Base-by-base conservation (phyloP, 768 basidiomycete genomes). In the Lyophyllum decastes region DNA sequence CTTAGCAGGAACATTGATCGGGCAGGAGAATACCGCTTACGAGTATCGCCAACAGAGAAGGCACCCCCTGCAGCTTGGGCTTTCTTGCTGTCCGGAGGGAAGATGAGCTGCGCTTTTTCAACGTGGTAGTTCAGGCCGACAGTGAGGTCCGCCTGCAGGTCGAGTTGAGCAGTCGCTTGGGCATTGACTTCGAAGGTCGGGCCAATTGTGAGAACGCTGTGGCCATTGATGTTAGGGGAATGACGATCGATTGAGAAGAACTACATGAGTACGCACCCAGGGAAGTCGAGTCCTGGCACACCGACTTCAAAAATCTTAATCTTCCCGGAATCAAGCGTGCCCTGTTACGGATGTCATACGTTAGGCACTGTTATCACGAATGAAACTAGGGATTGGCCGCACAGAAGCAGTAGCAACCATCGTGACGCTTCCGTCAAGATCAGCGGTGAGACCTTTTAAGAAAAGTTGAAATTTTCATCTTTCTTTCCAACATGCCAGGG, bases 261-360 rank as follows among this genome's bases (percentile, higher is more conserved):
- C 4, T 19, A 26, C n/a, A 4, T 14, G n/a, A 7, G 21, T 2
- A 62, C 72, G 14, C 66, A 80, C 79, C 77, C 80, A 43, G 81
- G 80, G 66, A 84, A 75, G 61, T 79, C 75, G 17, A 83, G 70
- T 7, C 79, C 82, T 1, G 79, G 79, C 54, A 84, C 70, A 1
- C 78, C 78, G 30, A 76, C 59, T 49, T 74, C 65, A 40, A 79
- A 71, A 12, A 84, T 62, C 16, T 66, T 63, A 51, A 80, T 68
- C 41, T 73, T 74, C 4, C 78, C 81, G 0, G 79, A 75, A 59
- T 80, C 77, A 19, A 82, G 57, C 0, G 69, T 67, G 0, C 78
- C 76, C 72, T 77, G 35, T 24, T 27, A 47, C 14, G 24, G 6
- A 22, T 26, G 6, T 10, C 22, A 12, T 19, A 49, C 22, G 2